Evolutionary conservation across 768 basidiomycete genomes (phyloP).

Genomic region (Rhizopogon vesiculosus): DNA sequence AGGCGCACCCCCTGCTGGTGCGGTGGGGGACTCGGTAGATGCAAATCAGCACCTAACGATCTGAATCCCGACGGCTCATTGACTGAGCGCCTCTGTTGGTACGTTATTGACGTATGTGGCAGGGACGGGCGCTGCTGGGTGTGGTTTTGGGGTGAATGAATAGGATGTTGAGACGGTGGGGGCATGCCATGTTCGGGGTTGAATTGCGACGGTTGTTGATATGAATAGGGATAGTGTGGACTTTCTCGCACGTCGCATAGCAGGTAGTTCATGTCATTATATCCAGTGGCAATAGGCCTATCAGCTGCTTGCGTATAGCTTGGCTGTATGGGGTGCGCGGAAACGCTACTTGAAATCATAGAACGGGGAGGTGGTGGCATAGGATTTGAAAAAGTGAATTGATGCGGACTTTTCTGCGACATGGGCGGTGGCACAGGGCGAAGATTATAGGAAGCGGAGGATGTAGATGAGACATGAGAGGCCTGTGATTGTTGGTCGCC

Average conservation of each 20-base stretch:
- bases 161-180: constrained; percentile 37
- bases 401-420: constrained; percentile 41
- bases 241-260: constrained; percentile 43
- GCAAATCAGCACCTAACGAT: constrained; percentile 44
- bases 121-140: constrained; percentile 32
- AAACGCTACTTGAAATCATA: constrained; percentile 37
- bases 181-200: constrained; percentile 37
- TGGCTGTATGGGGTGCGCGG: constrained; percentile 30
- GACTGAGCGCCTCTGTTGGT: constrained; percentile 51
- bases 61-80: constrained; percentile 53
- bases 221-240: constrained; percentile 47
- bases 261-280: constrained; percentile 43
- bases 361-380: constrained; percentile 38
- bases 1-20: constrained; percentile 36
- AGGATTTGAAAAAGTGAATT: constrained; percentile 37
- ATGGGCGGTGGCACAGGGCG: constrained; percentile 38
- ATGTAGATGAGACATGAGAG: constrained; percentile 32
- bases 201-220: constrained; percentile 43
- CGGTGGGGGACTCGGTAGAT: constrained; percentile 42
- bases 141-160: constrained; percentile 29
- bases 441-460: constrained; percentile 42
- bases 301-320: constrained; percentile 48
- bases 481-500: constrained; percentile 35
- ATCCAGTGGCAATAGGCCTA: constrained; percentile 42
- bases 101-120: constrained; percentile 42